Conservation (phyloP, 139 green algal species). For the Micractinium sp. region DNA sequence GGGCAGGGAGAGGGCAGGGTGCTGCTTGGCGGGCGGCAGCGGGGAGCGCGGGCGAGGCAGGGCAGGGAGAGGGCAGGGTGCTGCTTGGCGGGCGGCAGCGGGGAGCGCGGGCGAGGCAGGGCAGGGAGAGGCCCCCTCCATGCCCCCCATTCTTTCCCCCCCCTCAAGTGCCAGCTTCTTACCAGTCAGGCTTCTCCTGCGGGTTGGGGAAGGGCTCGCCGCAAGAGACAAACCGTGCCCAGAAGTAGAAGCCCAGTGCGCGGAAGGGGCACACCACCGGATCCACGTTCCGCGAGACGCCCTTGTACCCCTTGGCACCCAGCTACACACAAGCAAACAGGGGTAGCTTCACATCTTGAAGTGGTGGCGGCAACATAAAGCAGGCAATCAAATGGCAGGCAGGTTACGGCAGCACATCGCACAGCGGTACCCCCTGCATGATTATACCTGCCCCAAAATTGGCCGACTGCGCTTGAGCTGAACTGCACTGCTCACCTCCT, state of each 20-base stretch:
- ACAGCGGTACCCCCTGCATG: neutral
- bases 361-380: neutral
- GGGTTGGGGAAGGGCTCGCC: slow-evolving; percentile 2
- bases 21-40: no score
- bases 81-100: no score
- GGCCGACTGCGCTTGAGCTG: neutral
- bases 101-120: neutral
- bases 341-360: neutral
- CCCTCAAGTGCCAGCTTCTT: neutral
- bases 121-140: neutral
- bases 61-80: neutral
- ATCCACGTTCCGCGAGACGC: neutral
- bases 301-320: neutral
- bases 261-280: neutral
- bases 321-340: neutral
- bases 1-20: neutral
- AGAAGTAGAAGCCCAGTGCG: slow-evolving; percentile 3
- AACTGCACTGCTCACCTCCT: neutral
- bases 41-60: neutral
- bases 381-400: neutral
- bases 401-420: neutral
- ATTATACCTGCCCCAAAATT: neutral
- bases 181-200: neutral
- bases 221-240: neutral
- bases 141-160: neutral